These are phyloP conservation scores for Podila minutissima DNA, from an alignment of 192 early-diverging fungal species.

Conservation along the genomic window DNA sequence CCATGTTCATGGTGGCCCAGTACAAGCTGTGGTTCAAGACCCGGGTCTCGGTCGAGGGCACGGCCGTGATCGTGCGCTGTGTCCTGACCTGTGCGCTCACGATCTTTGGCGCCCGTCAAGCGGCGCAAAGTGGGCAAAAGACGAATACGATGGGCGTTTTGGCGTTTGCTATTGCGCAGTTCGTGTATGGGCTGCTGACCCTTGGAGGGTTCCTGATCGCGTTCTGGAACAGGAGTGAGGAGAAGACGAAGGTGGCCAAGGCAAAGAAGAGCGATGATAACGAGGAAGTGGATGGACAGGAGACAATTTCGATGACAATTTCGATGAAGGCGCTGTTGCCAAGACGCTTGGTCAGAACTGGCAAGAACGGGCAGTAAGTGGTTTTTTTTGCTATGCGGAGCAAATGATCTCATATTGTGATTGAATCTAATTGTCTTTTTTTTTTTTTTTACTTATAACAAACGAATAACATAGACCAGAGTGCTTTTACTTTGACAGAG, in stretches of 20 bases:
- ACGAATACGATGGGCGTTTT: constrained; percentile 67
- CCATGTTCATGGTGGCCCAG: constrained; percentile 81
- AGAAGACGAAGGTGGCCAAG: constrained; percentile 11
- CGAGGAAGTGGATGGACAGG: constrained; percentile 5
- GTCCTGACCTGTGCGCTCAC: constrained; percentile 71
- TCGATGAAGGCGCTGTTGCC: constrained; percentile 47
- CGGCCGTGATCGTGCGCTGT: constrained; percentile 82
- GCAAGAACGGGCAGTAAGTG: constrained; percentile 48
- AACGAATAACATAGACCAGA: constrained; percentile 18
- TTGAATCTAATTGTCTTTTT: constrained; percentile 1
- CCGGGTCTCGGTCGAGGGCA: constrained; percentile 84
- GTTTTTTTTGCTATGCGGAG: not conserved
- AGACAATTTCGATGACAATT: constrained; percentile 36
- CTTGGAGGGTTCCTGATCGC: constrained; percentile 61
- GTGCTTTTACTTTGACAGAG: constrained; percentile 67
- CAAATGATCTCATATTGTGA: too few relatives aligned
- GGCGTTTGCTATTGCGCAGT: constrained; percentile 84
- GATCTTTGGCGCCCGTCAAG: constrained; percentile 54
- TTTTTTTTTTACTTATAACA: not conserved
- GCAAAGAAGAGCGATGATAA: constrained; percentile 18
- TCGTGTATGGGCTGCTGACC: constrained; percentile 75
- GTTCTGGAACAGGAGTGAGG: constrained; percentile 39
- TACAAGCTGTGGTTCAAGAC: constrained; percentile 78
- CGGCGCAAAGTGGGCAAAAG: constrained; percentile 24
- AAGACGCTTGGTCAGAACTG: constrained; percentile 24